These are phyloP conservation scores for Lizonia empirigonia DNA, from an alignment of 2,329 filamentous ascomycete species.

Conservation along the genomic window DNA sequence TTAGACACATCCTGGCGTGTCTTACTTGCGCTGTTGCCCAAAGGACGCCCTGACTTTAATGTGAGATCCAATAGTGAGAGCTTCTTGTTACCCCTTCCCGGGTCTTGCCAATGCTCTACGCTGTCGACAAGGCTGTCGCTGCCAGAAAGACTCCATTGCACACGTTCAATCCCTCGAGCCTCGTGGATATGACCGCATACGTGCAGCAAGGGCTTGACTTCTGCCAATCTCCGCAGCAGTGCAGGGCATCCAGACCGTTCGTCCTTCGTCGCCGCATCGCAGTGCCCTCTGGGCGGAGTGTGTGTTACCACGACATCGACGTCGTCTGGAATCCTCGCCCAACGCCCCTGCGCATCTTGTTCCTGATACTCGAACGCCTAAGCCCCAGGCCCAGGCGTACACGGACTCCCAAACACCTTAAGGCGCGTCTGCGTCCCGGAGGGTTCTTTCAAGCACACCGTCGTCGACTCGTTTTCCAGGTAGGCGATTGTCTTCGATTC, in stretches of 20 bases:
- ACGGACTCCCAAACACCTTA: conserved; percentile 73
- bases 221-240: conserved; percentile 62
- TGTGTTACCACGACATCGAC: conserved; percentile 74
- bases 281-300: conserved; percentile 66
- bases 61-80: conserved; percentile 68
- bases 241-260: conserved; percentile 62
- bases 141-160: conserved; percentile 62
- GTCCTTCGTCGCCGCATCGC: conserved; percentile 53
- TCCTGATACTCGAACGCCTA: conserved; percentile 72
- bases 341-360: conserved; percentile 55
- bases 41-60: conserved; percentile 35
- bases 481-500: conserved; percentile 64
- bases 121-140: conserved; percentile 25
- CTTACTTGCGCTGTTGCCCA: conserved; percentile 28
- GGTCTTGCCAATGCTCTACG: conserved; percentile 63
- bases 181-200: conserved; percentile 77
- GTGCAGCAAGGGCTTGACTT: conserved; percentile 66
- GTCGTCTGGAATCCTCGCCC: conserved; percentile 65
- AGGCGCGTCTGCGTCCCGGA: conserved; percentile 61
- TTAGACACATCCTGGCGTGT: conserved; percentile 35
- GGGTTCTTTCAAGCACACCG: conserved; percentile 57
- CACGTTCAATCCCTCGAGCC: conserved; percentile 66
- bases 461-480: conserved; percentile 63
- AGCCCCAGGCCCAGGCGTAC: conserved; percentile 59
- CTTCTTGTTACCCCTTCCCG: conserved; percentile 63